Percentiles rank a stretch among this genome's conserved stretches.
Conservation (phyloP, 805 yeast species). For the Metschnikowia arizonensis region DNA sequence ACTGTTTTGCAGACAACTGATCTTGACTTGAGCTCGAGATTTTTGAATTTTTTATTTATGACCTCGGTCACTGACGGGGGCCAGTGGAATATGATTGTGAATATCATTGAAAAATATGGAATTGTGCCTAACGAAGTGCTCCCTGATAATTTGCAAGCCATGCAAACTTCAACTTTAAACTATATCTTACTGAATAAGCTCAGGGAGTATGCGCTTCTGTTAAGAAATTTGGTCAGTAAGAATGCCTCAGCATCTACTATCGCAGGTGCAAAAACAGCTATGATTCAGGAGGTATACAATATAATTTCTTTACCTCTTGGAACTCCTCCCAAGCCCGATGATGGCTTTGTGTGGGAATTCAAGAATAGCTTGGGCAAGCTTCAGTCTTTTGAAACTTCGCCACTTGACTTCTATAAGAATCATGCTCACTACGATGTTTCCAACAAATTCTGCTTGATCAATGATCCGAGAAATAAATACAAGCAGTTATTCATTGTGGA, state of each 20-base stretch:
- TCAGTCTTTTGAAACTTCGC: constrained; percentile 53
- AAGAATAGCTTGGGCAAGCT: constrained; percentile 69
- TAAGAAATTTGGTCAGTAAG: constrained; percentile 49
- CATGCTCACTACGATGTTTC: constrained; percentile 50
- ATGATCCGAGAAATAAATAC: constrained; percentile 78
- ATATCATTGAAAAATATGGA: constrained; percentile 76
- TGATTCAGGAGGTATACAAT: constrained; percentile 62
- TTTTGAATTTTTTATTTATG: constrained; percentile 58
- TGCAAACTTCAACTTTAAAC: constrained; percentile 55
- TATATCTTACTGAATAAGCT: constrained; percentile 61
- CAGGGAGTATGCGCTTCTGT: constrained; percentile 70
- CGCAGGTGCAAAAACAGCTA: constrained; percentile 27
- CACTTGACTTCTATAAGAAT: constrained; percentile 57
- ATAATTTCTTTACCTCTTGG: constrained; percentile 68
- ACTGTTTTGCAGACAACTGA: constrained; percentile 67
- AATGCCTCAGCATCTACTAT: constrained; percentile 40
- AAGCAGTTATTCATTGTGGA: constrained; percentile 65
- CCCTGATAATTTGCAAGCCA: constrained; percentile 63
- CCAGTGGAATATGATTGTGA: constrained; percentile 79
- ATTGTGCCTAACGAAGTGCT: constrained; percentile 68
- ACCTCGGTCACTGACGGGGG: constrained; percentile 83
- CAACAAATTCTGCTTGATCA: constrained; percentile 60
- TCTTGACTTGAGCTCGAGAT: constrained; percentile 64
- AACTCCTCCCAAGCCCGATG: constrained; percentile 70
- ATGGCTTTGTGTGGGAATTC: constrained; percentile 70